These are phyloP conservation scores for Leccinum rimulosum DNA, from an alignment of 768 basidiomycete genomes.

Conservation along the genomic window DNA sequence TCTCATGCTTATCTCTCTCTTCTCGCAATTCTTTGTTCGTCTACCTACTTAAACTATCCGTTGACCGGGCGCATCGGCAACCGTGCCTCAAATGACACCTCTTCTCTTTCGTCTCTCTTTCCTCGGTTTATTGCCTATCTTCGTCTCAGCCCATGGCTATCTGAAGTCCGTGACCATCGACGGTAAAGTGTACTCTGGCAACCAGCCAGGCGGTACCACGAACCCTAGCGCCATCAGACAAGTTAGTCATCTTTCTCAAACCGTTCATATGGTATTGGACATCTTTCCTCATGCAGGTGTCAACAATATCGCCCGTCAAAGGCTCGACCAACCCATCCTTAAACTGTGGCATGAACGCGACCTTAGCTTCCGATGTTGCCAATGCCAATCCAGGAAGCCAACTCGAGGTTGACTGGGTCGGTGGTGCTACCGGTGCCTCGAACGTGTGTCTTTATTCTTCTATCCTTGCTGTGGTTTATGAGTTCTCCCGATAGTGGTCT, in stretches of 20 bases:
- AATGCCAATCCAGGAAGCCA: constrained; percentile 57
- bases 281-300: constrained; percentile 14
- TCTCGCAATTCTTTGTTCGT: constrained; percentile 5
- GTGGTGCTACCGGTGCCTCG: constrained; percentile 36
- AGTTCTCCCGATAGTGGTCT: constrained; percentile 37
- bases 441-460: constrained; percentile 24
- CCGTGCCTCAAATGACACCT: constrained; percentile 10
- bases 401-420: constrained; percentile 54
- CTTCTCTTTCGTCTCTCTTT: constrained; percentile 11
- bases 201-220: constrained; percentile 32
- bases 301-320: constrained; percentile 49
- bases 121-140: constrained; percentile 13
- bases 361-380: constrained; percentile 47
- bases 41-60: constrained; percentile 14
- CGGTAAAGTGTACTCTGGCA: constrained; percentile 29
- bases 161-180: constrained; percentile 29
- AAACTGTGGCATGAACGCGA: constrained; percentile 59
- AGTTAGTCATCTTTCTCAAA: constrained; percentile 20
- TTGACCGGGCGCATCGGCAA: constrained; percentile 18
- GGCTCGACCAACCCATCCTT: constrained; percentile 54
- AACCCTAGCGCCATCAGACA: constrained; percentile 43
- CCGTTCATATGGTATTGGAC: background rate
- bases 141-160: constrained; percentile 33
- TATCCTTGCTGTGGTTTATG: background rate
- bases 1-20: background rate